Percentiles rank a stretch among this genome's conserved stretches.
phyloP scores from a whole-genome alignment of 208 protist genomes.

The Leishmania mexicana region DNA sequence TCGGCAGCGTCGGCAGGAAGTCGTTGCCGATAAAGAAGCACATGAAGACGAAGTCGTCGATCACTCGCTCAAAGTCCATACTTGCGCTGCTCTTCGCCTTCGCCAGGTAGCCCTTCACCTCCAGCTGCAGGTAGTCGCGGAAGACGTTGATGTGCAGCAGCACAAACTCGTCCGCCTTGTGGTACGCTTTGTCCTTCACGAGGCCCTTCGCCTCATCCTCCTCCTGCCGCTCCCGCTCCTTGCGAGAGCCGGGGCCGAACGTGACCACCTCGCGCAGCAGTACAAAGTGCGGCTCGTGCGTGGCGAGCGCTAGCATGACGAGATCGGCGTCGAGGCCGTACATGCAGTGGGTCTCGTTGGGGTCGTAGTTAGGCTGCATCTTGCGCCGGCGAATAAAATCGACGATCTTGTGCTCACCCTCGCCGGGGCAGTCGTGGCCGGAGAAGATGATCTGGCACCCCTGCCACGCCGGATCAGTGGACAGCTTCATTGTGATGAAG shows the following conservation, averaged over 20 bases:
- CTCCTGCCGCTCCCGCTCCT: conserved; percentile 76
- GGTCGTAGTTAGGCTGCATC: conserved; percentile 91
- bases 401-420: conserved; percentile 99
- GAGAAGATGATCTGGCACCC: conserved; percentile 95
- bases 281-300: conserved; percentile 97
- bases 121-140: conserved; percentile 95
- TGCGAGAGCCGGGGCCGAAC: conserved; percentile 72
- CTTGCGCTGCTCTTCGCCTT: conserved; percentile 10
- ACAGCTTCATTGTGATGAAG: conserved; percentile 95
- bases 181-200: conserved; percentile 77
- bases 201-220: conserved; percentile 83
- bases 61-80: conserved; percentile 91
- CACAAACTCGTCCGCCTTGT: conserved; percentile 88
- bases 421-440: conserved; percentile 95
- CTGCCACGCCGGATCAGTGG: conserved; percentile 93
- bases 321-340: conserved; percentile 99
- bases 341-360: conserved; percentile 97
- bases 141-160: conserved; percentile 93
- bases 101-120: conserved; percentile 63
- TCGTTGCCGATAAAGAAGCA: conserved; percentile 99
- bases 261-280: conserved; percentile 96
- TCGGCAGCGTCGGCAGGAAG: conserved; percentile 97
- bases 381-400: conserved; percentile 98
- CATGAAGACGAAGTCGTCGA: conserved; percentile 98
- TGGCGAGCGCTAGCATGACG: conserved; percentile 97